Conservation (phyloP, 768 basidiomycete species). For the Lactarius psammicola region DNA sequence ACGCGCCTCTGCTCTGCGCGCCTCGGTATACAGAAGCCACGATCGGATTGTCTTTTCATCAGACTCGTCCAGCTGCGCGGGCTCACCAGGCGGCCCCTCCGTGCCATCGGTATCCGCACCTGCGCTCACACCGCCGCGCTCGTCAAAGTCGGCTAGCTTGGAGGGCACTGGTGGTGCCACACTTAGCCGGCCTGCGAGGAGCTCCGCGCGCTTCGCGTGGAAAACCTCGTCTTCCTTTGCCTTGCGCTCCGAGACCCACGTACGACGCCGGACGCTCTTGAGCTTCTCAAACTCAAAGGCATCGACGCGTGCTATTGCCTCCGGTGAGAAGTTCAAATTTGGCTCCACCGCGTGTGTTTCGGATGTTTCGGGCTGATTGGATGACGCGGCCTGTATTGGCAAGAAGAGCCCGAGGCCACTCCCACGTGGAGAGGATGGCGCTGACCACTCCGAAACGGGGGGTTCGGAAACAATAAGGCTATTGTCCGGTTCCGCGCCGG, state of each 20-base stretch:
- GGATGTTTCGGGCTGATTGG: constrained; percentile 16
- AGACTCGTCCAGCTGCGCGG: constrained; percentile 32
- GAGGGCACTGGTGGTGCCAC: constrained; percentile 27
- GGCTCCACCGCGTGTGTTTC: constrained; percentile 24
- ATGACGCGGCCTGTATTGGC: constrained; percentile 27
- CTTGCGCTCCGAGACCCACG: constrained; percentile 28
- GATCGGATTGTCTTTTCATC: constrained; percentile 30
- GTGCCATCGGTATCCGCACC: constrained; percentile 35
- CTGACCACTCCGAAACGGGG: constrained; percentile 21
- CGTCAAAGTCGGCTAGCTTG: constrained; percentile 31
- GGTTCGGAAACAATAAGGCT: constrained; percentile 28
- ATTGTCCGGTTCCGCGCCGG: constrained; percentile 46
- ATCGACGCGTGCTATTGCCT: constrained; percentile 20
- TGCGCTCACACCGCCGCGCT: constrained; percentile 33
- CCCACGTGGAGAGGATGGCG: constrained; percentile 16
- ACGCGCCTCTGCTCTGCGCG: constrained; percentile 42
- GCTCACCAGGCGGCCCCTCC: constrained; percentile 40
- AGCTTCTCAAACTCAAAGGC: constrained; percentile 22
- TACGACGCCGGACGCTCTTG: constrained; percentile 24
- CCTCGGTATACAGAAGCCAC: constrained; percentile 35
- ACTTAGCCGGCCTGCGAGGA: constrained; percentile 23
- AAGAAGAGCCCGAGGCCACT: constrained; percentile 26
- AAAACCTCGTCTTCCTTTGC: constrained; percentile 26
- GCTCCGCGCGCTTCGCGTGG: constrained; percentile 23
- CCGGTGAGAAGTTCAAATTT: constrained; percentile 22